phyloP scores from a whole-genome alignment of 331 rosid species.

The Stylosanthes scabra region DNA sequence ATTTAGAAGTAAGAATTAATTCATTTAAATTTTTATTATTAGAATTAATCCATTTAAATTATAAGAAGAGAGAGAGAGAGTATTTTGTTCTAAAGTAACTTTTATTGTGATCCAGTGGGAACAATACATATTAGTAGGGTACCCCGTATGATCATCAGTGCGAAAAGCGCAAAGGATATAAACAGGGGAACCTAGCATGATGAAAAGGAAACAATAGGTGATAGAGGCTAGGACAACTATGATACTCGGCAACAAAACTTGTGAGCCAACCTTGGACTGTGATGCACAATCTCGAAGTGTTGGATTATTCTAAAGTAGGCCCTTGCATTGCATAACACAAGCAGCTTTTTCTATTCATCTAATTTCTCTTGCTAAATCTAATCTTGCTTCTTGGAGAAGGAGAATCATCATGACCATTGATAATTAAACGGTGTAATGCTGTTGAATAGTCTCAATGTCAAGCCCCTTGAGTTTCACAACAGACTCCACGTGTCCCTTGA shows the following conservation, averaged over 20 bases:
- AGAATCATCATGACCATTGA: too few relatives aligned
- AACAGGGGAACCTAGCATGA: neutral
- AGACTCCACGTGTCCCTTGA: constrained; percentile 57
- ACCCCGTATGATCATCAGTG: neutral
- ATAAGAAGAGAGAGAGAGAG: too few relatives aligned
- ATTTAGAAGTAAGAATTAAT: too few relatives aligned
- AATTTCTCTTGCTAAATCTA: constrained; percentile 34
- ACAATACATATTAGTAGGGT: neutral
- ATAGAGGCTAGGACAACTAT: constrained; percentile 6
- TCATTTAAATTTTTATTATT: too few relatives aligned
- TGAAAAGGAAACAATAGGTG: constrained; percentile 1
- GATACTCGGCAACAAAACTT: constrained; percentile 18
- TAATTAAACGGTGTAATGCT: constrained; percentile 55
- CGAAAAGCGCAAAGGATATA: too few relatives aligned
- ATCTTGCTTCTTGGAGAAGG: neutral
- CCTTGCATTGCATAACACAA: constrained; percentile 28
- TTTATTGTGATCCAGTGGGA: neutral
- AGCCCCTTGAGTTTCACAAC: constrained; percentile 58
- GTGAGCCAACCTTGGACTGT: constrained; percentile 46
- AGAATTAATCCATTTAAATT: too few relatives aligned
- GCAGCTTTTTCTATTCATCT: constrained; percentile 38
- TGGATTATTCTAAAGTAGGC: constrained; percentile 57
- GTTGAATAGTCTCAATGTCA: constrained; percentile 58
- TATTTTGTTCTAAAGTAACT: neutral
- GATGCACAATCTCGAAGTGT: constrained; percentile 41